A percentile compares a stretch with the other conserved stretches of the same genome.
These are phyloP conservation scores for Astragalus membranaceus DNA, from an alignment of 306 rosid species.

Conservation along the genomic window DNA sequence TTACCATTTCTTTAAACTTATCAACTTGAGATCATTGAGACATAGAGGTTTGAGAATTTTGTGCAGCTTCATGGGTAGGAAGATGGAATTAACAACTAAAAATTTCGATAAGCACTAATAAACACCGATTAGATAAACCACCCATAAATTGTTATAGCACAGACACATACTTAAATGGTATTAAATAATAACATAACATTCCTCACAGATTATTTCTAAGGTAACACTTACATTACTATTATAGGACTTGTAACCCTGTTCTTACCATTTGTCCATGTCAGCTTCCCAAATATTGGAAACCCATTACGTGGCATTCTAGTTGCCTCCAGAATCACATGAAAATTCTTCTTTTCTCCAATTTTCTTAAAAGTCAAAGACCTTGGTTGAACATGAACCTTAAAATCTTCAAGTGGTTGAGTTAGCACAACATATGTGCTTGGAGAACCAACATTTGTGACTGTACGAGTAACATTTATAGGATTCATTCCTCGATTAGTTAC, in stretches of 20 bases:
- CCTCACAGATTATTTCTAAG: not conserved
- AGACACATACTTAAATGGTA: not conserved
- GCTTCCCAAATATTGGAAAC: slow-evolving; percentile 24
- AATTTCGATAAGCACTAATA: too few species aligned
- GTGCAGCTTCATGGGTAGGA: too few species aligned
- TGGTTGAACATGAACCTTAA: slow-evolving; percentile 38
- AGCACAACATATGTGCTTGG: slow-evolving; percentile 40
- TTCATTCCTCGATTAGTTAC: slow-evolving; percentile 22
- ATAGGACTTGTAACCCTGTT: slow-evolving; percentile 48
- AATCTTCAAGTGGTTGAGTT: slow-evolving; percentile 21
- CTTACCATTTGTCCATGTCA: slow-evolving; percentile 44
- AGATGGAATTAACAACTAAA: too few species aligned
- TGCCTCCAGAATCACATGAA: slow-evolving; percentile 28
- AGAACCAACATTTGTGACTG: slow-evolving; percentile 50
- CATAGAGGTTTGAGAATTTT: too few species aligned
- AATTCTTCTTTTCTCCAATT: slow-evolving; percentile 47
- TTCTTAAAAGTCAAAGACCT: slow-evolving; percentile 26
- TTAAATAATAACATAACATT: not conserved
- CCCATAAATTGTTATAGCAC: too few species aligned
- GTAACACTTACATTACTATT: slow-evolving; percentile 8
- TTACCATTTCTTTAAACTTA: too few species aligned
- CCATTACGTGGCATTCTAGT: not conserved
- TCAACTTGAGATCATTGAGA: too few species aligned
- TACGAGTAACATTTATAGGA: slow-evolving; percentile 33
- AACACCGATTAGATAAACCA: too few species aligned